Base-by-base conservation (phyloP, 768 basidiomycete species). In the Trametes meyenii region DNA sequence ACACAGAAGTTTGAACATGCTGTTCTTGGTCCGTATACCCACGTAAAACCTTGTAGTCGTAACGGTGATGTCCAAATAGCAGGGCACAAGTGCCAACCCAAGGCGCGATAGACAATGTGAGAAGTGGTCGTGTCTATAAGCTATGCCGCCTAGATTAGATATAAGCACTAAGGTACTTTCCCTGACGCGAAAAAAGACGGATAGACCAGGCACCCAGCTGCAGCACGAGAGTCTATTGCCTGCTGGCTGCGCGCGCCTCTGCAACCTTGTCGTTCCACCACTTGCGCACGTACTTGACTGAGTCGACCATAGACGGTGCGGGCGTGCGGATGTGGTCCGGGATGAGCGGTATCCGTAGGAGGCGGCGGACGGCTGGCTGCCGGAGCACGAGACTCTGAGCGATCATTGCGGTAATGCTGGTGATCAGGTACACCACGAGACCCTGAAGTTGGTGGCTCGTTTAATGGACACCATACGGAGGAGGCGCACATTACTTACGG, bases 341-440 rank as follows among this genome's bases (percentile, higher is more conserved):
- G 19, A 73, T 51, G 42, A 64, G 16, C 2, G 75, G 74, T 60
- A 82, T 75, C 50, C 69, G 66, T 24, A 83, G 70, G 11, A 68
- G 50, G 26, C 70, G 71, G 36, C 84, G 80, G 42, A 85, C 71
- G 8, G 72, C 69, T 21, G 77, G 74, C 10, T 71, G 64, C 38
- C 79, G 79, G 23, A 88, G 72, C 50, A 83, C 8, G 10, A 71
- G 29, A 5, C 81, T 79, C 67, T 89, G 88, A 12, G 78, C 29
- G 38, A 78, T 71, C 35, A 83, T 77, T 58, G 81, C 46, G 3
- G 62, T 0, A 69, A 84, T 79, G 61, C 85, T 81, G 42, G 82
- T 77, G 2, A 81, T 70, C 74, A 88, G 77, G 73, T 87, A 85
- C 58, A 89, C 66, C 62, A 84, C 77, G 46, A 88, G 67, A 13